phyloP scores from a whole-genome alignment of 2,329 filamentous ascomycete species.

The Tolypocladium paradoxum region DNA sequence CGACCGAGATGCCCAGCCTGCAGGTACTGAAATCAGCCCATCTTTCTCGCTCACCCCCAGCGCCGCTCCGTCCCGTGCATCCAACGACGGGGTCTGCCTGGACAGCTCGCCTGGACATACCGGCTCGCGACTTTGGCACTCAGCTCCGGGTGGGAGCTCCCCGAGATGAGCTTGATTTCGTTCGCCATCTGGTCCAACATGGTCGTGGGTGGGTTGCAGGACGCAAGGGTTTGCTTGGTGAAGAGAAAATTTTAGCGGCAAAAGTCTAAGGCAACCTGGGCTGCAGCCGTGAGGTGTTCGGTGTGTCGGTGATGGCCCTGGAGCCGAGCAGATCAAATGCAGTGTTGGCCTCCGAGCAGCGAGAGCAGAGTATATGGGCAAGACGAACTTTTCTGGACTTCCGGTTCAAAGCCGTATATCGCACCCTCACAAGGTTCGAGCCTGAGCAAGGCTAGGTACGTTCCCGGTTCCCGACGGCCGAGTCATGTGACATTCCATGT shows the following conservation, averaged over 20 bases:
- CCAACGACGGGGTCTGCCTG: neutral
- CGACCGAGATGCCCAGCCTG: constrained; percentile 66
- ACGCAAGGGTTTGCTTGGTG: neutral
- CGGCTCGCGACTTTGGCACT: constrained; percentile 33
- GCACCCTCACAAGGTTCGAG: neutral
- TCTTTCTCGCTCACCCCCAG: neutral
- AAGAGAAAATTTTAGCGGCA: constrained; percentile 2
- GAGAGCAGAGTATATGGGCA: neutral
- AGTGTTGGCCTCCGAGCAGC: neutral
- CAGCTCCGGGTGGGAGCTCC: constrained; percentile 36
- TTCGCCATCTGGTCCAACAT: constrained; percentile 38
- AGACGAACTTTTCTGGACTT: neutral
- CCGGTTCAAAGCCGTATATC: neutral
- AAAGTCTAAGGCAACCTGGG: neutral
- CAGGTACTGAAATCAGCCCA: constrained; percentile 10
- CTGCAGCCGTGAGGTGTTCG: neutral
- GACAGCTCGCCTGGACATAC: constrained; percentile 17
- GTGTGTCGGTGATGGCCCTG: neutral
- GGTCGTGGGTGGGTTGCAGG: constrained; percentile 1
- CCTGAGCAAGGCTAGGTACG: neutral
- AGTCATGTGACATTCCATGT: constrained; percentile 3
- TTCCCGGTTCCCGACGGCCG: neutral
- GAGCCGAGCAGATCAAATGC: neutral
- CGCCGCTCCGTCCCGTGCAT: neutral
- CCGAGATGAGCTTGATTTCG: constrained; percentile 42